Percentiles rank a stretch among this genome's conserved stretches.
phyloP scores from a whole-genome alignment of 2,329 filamentous ascomycete species.

The Diplodia corticola region DNA sequence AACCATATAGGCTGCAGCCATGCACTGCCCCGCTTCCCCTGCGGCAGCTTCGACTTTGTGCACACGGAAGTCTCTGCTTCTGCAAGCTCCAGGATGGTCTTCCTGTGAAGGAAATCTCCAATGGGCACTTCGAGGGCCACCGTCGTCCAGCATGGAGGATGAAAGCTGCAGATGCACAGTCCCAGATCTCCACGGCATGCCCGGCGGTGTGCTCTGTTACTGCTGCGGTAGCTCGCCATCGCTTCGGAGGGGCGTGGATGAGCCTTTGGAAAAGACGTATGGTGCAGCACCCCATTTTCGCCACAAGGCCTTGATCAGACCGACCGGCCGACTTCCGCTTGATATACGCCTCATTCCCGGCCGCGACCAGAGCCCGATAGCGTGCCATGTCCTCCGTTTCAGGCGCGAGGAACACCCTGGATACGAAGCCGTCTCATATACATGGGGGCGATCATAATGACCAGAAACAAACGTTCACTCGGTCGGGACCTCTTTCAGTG shows the following conservation, averaged over 20 bases:
- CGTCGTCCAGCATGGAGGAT: neutral
- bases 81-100: too few species aligned
- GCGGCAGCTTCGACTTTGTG: too few species aligned
- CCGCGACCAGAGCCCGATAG: neutral
- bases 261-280: neutral
- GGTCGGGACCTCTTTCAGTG: neutral
- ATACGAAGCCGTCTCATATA: slow-evolving; percentile 26
- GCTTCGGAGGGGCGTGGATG: too few species aligned
- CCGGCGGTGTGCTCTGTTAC: neutral
- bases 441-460: slow-evolving; percentile 24
- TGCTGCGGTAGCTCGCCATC: neutral
- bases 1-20: too few species aligned
- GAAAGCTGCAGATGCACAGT: neutral
- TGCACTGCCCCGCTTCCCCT: too few species aligned
- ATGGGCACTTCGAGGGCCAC: too few species aligned
- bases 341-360: neutral
- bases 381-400: neutral
- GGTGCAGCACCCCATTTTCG: neutral
- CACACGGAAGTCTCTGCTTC: too few species aligned
- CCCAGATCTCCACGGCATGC: neutral
- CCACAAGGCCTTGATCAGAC: neutral
- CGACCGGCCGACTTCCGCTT: neutral
- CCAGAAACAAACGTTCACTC: neutral
- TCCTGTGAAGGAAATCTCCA: too few species aligned
- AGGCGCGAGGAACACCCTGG: neutral